These are phyloP conservation scores for Taphrina communis DNA, from an alignment of 1,139 yeast species.

Conservation along the genomic window DNA sequence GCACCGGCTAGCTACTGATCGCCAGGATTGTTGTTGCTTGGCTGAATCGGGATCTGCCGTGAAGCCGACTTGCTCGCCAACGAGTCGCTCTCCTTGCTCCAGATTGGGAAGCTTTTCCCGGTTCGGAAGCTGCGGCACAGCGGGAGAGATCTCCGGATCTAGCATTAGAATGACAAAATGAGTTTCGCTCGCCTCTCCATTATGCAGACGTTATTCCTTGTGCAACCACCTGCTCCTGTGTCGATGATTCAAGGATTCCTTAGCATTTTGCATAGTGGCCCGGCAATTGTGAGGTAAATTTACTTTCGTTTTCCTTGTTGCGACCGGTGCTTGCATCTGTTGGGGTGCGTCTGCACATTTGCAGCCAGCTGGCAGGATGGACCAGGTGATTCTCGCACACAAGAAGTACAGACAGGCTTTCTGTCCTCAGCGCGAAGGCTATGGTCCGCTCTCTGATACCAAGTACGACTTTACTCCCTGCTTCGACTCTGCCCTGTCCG, in stretches of 20 bases:
- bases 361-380: conserved; percentile 13
- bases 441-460: conserved; percentile 67
- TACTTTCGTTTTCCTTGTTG: neutral
- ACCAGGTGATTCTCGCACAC: conserved; percentile 26
- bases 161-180: conserved; percentile 15
- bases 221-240: neutral
- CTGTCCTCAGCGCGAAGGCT: conserved; percentile 66
- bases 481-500: conserved; percentile 70
- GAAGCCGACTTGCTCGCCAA: neutral
- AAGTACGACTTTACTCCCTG: conserved; percentile 81
- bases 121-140: neutral
- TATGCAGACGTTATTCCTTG: neutral
- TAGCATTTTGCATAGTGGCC: neutral
- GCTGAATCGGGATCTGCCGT: too few relatives aligned
- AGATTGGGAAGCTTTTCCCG: neutral
- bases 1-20: too few relatives aligned
- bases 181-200: conserved; percentile 8
- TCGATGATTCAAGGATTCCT: neutral
- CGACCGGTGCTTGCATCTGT: neutral
- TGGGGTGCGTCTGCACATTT: neutral
- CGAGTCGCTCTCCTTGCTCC: neutral
- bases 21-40: too few relatives aligned
- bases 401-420: conserved; percentile 42
- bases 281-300: neutral
- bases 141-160: conserved; percentile 1